Base-by-base conservation (phyloP, 352 stramenopile species). In the Elongisporangium prolatum region DNA sequence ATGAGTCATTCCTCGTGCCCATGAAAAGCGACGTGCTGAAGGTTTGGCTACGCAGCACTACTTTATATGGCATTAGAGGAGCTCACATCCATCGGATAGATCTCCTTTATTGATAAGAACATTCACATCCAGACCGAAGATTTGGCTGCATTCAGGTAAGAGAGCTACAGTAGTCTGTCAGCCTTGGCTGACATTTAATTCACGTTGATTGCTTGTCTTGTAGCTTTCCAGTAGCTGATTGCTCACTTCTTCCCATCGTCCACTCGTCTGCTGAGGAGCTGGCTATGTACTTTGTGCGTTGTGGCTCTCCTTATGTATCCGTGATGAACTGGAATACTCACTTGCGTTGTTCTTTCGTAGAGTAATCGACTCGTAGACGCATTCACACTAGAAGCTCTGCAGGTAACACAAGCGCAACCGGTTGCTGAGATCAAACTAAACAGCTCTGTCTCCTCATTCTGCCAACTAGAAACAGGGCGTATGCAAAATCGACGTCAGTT, bases 181-280 rank as follows among this genome's bases (percentile, higher is more conserved):
- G 24, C 4, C 7, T 34, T 34, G 7, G n/a, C n/a, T 34, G 24
- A 7, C 24, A 34, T 8, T 3, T 7, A 34, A 7, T 7, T 34
- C 24, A 34, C 24, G 24, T 7, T 34, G 4, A 8, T 3, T 34
- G 24, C 24, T 34, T 34, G n/a, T 21, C 17, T 1, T 57, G 10
- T 52, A 94, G 87, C 60, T 98, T 99, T 65, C 97, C 97, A 0
- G 89, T 88, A 63, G 66, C 76, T 20, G 97, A 99, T 65, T 99
- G 96, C 77, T 93, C 91, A 47, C 70, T 98, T 59, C 72, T 99
- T 21, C 97, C 97, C 14, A 97, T 99, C 48, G 80, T 98, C 22
- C 97, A 99, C 80, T 98, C 96, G 21, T 98, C 96, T 8, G 91
- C 93, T 0, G 97, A 99, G 76, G 96, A 99, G 68, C 79, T 99